Evolutionary conservation across 768 basidiomycete species (phyloP), one percentile per base, ranked within the genome.

Genomic region (Sporobolomyces phaffii): DNA sequence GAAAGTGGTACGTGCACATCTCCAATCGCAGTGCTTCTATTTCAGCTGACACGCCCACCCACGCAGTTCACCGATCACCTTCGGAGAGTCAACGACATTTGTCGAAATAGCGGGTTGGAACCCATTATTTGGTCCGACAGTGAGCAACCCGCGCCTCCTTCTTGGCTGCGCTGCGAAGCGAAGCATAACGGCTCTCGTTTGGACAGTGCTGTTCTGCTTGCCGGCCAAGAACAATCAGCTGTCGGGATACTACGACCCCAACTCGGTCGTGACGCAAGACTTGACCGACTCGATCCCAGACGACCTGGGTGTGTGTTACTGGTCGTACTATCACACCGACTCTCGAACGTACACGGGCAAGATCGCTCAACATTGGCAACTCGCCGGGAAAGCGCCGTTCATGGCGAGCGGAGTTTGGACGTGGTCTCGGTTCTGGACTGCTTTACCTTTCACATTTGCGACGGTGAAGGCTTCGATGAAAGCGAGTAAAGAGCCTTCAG

Each of bases 121-220:
- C 73, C 73, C 3, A 72, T 74, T 68, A 74, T 74, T 51, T 74
- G 73, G 73, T 47, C 40, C 45, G 73, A 74, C 58, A 74, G 72
- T 73, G 28, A 43, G 72, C n/a, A n/a, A n/a, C n/a, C 31, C 13
- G 8, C 28, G 31, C 26, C 20, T 22, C 29, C 11, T 41, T 47
- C 43, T 10, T 6, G 2, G 26, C 14, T 26, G 9, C 29, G 1
- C 57, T 26, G 22, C 34, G n/a, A n/a, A n/a, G n/a, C n/a, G n/a
- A n/a, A n/a, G n/a, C n/a, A n/a, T n/a, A n/a, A n/a, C n/a, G n/a
- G n/a, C n/a, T n/a, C n/a, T n/a, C 36, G 10, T 29, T 18, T 8
- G n/a, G 26, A 26, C 56, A 73, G 72, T 74, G 73, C 64, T 74
- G 33, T 74, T 74, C 59, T 74, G 73, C n/a, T 51, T 74, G 0